Evolutionary conservation across 352 stramenopile species (phyloP), one percentile per base, ranked within the genome.

Genomic region (Pythium graminicola): DNA sequence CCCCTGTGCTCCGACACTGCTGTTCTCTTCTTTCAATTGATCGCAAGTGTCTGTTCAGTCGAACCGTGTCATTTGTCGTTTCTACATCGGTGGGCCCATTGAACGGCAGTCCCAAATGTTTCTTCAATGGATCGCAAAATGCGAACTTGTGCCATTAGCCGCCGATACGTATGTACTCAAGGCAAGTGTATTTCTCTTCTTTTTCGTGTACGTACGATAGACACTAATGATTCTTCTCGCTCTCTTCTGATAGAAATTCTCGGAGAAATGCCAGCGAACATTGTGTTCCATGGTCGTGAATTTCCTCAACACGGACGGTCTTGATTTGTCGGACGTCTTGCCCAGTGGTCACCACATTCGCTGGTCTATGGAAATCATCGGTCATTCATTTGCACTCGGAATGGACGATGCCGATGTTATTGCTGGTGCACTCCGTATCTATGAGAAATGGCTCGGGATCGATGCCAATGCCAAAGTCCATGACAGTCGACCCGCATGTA

Each of bases 201-300:
- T n/a, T n/a, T n/a, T n/a, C n/a, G n/a, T n/a, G n/a, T n/a, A n/a
- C n/a, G n/a, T n/a, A n/a, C n/a, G n/a, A n/a, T n/a, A n/a, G n/a
- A n/a, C n/a, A n/a, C n/a, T n/a, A n/a, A n/a, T n/a, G n/a, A n/a
- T n/a, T n/a, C n/a, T n/a, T n/a, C n/a, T n/a, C n/a, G n/a, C n/a
- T n/a, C n/a, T n/a, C n/a, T n/a, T n/a, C n/a, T n/a, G n/a, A 26
- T 43, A 89, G 80, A 90, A 86, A 78, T 94, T 94, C 72, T 83
- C 82, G 31, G 81, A 91, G 42, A 88, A 88, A 71, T 91, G 83
- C 52, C 83, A 94, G 60, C 76, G 80, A 11, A 81, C 80, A 27
- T 76, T 94, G 54, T 90, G 81, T 66, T 83, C 72, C 16, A 92
- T 94, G 73, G 70, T 92, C 13, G 73, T 92, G 31, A 62, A 40